Base-by-base conservation (phyloP, 805 yeast genomes). In the Schwanniomyces pseudopolymorphus region DNA sequence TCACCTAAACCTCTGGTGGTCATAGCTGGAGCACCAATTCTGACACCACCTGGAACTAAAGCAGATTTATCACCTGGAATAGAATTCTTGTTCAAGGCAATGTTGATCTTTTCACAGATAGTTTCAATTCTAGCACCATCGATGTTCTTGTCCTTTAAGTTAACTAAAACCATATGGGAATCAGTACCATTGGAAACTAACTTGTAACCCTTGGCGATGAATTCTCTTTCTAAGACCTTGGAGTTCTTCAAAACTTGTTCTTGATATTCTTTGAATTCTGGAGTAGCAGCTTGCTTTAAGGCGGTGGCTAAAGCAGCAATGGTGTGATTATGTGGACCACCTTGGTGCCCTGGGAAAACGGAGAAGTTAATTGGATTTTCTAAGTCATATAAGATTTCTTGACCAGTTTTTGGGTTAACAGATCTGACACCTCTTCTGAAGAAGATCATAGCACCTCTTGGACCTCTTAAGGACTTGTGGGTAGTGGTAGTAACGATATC, bases 251-350 rank as follows among this genome's bases (percentile, higher is more conserved):
- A 80, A 24, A 92, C 96, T 56, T 81, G 80, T 63, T 80, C 71
- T 74, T 92, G 98, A 75, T 92, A 92, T 59, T 81, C 78, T 67
- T 80, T 85, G 76, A 84, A 92, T 68, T 89, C 97, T 33, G 96
- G 96, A 40, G 92, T 78, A 43, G 81, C 75, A 47, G 96, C 91
- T 77, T 92, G 98, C 65, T 89, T 89, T 61, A 92, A 80, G 33
- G 98, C 98, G 47, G 90, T 92, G 26, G 98, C 96, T 58, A 92
- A 78, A 17, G 98, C 98, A 53, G 96, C 83, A 63, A 92, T 92
- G 59, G 98, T 92, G 73, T 92, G 97, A 77, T 92, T 92, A 72
- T 92, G 98, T 57, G 99, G 99, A 64, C 99, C 99, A 77, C 99
- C 99, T 78, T 92, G 99, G 70, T 92, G 98, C 54, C 96, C 98